phyloP scores from a whole-genome alignment of 1,139 yeast genomes.

The Zygosaccharomyces sapae region DNA sequence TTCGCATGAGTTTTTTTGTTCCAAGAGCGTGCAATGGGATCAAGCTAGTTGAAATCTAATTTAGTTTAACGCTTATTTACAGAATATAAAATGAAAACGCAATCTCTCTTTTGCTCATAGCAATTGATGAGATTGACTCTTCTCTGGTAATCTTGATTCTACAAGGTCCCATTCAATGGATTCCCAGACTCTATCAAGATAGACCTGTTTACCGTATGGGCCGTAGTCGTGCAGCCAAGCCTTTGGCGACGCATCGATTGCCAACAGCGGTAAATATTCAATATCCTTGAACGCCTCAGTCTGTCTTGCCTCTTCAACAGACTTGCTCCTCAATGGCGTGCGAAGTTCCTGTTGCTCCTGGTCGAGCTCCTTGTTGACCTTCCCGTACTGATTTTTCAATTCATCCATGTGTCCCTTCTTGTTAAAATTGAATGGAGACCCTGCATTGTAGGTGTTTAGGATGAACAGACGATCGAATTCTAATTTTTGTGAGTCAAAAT shows the following conservation, averaged over 20 bases:
- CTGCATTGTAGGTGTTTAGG: conserved; percentile 75
- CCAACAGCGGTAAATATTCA: conserved; percentile 55
- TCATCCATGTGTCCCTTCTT: conserved; percentile 33
- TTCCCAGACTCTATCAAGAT: conserved; percentile 67
- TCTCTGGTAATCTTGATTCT: conserved; percentile 53
- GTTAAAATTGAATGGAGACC: conserved; percentile 49
- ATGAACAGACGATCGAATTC: conserved; percentile 49
- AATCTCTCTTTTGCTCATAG: conserved; percentile 8
- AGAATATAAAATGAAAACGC: not conserved
- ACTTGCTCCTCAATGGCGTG: conserved; percentile 10
- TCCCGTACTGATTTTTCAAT: conserved; percentile 17
- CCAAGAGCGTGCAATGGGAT: too few relatives aligned
- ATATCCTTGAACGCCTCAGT: conserved; percentile 23
- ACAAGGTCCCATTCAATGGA: conserved; percentile 69
- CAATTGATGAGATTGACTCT: conserved; percentile 15
- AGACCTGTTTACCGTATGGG: conserved; percentile 63
- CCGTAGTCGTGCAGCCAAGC: conserved; percentile 70
- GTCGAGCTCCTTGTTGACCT: conserved; percentile 8
- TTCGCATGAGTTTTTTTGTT: too few relatives aligned
- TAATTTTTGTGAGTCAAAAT: conserved; percentile 32
- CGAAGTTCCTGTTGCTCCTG: conserved; percentile 7
- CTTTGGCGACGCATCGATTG: conserved; percentile 68
- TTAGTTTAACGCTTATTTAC: not conserved
- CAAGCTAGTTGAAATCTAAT: too few relatives aligned
- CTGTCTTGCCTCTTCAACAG: conserved; percentile 24